A percentile compares a stretch with the other conserved stretches of the same genome.
These are phyloP conservation scores for Diaporthe caulivora DNA, from an alignment of 2,329 filamentous ascomycete genomes.

Conservation along the genomic window DNA sequence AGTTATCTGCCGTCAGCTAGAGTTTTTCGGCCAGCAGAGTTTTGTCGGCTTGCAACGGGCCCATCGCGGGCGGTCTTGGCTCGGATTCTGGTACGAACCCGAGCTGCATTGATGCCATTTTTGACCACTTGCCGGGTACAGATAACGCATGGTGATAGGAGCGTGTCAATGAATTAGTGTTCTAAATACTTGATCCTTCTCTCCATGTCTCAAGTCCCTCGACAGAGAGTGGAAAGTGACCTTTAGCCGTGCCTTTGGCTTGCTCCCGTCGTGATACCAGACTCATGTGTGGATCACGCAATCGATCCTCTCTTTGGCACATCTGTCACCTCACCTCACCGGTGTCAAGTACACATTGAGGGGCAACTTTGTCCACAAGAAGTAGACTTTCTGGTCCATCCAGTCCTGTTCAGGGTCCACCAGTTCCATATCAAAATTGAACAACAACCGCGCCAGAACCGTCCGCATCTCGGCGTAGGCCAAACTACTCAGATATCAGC, in stretches of 20 bases:
- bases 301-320: neutral
- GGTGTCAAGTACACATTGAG: constrained; percentile 53
- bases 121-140: neutral
- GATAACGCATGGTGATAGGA: neutral
- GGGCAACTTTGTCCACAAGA: constrained; percentile 56
- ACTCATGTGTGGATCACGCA: neutral
- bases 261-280: neutral
- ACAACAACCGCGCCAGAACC: constrained; percentile 60
- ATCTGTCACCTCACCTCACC: constrained; percentile 36
- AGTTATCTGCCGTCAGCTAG: neutral
- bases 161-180: neutral
- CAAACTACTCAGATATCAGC: constrained; percentile 49
- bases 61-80: neutral
- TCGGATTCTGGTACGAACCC: neutral
- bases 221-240: no score
- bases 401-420: constrained; percentile 53
- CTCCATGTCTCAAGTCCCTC: no score
- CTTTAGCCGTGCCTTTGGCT: neutral
- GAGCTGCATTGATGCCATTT: neutral
- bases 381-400: constrained; percentile 54
- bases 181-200: neutral
- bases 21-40: neutral
- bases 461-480: constrained; percentile 64
- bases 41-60: neutral
- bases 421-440: constrained; percentile 61